Conservation (phyloP, 2,329 filamentous ascomycete genomes). For the Parastagonospora nodorum region DNA sequence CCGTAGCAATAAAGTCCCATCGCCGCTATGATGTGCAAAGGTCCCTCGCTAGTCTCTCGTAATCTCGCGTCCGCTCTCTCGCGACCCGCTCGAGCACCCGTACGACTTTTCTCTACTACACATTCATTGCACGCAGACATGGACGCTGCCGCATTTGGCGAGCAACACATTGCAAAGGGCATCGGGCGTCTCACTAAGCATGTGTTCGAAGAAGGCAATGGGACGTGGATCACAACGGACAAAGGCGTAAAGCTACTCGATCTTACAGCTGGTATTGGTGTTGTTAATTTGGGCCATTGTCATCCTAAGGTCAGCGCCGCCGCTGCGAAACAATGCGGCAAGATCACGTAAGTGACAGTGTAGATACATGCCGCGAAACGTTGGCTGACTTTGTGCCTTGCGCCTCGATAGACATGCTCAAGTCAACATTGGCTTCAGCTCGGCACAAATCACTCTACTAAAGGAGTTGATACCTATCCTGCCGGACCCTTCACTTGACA, state of each 20-base stretch:
- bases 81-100: constrained; percentile 5
- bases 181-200: constrained; percentile 39
- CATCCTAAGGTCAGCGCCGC: constrained; percentile 38
- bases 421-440: constrained; percentile 39
- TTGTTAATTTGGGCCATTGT: constrained; percentile 37
- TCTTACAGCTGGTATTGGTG: constrained; percentile 35
- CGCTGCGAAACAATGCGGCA: constrained; percentile 35
- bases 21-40: constrained; percentile 13
- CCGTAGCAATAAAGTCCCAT: neutral
- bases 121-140: constrained; percentile 15
- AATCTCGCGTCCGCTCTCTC: constrained; percentile 15
- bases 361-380: no score
- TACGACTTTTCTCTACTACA: constrained; percentile 25
- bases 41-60: constrained; percentile 16
- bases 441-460: constrained; percentile 32
- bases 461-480: constrained; percentile 36
- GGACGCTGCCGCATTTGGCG: constrained; percentile 32
- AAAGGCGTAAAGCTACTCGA: constrained; percentile 39
- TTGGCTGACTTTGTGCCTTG: no score
- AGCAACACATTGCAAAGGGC: constrained; percentile 37
- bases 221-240: constrained; percentile 36
- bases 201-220: constrained; percentile 37
- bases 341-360: constrained; percentile 19
- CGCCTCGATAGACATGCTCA: constrained; percentile 20
- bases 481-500: constrained; percentile 32